Evolutionary conservation across 805 yeast genomes (phyloP), one percentile per base, ranked within the genome.

Genomic region (Yarrowia sp.): DNA sequence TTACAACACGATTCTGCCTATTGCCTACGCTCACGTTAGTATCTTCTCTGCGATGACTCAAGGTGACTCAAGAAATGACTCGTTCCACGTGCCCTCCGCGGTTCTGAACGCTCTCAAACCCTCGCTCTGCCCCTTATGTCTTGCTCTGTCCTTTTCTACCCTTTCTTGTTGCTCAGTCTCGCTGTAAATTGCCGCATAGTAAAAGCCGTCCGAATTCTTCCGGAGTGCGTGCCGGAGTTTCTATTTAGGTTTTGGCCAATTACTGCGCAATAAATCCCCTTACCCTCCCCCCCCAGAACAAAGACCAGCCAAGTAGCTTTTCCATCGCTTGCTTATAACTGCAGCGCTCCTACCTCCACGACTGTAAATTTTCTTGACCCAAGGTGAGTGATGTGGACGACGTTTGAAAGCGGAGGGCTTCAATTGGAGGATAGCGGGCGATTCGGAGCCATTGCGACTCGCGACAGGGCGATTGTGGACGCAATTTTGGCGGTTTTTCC

Each of bases 281-380:
- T 59, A 59, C 65, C 65, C 65, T 59, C 65, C 52, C 42, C n/a
- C 65, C 65, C 52, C 52, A 45, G 65, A 59, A 59, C 65, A 59
- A 59, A 59, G 65, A 42, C 52, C 35, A 19, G 26, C 52, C 65
- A 43, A 32, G 50, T 59, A 45, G 65, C 50, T 45, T 59, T 59
- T 59, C 52, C 52, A 59, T 56, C 52, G 65, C 65, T 59, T 59
- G 65, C 65, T 59, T 59, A 59, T 59, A 59, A 59, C 65, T 59
- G 65, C 65, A 59, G 65, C 22, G 63, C 63, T 59, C 52, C 52
- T 36, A 42, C 52, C 65, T 59, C 65, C 65, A 59, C 65, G 52
- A 59, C 65, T 45, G 65, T 43, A 59, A 59, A 59, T 59, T 59
- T 59, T 59, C 63, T 56, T 56, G 63, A 56, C 63, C 63, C 46